Evolutionary conservation across 2,329 filamentous ascomycete genomes (phyloP), one percentile per base, ranked within the genome.

Genomic region (Mycogone perniciosa): DNA sequence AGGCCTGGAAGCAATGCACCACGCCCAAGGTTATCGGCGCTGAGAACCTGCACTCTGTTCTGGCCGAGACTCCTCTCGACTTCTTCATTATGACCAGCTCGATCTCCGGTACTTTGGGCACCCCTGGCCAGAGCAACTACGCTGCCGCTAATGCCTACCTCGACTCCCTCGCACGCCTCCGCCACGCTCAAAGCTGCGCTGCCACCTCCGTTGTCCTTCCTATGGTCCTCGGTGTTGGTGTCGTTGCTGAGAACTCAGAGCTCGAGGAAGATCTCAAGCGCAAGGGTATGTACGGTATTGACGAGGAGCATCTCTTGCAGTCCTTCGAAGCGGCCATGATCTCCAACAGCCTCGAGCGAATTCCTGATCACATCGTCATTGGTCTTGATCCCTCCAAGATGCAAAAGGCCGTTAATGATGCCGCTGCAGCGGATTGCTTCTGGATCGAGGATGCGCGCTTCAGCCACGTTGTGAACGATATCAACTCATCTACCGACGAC

Each of bases 181-280:
- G 63, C 11, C 53, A 54, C 5, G 30, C 44, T 2, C 56, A 59
- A 1, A 64, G 64, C 1, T 56, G 58, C 31, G 4, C 62, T 0
- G 62, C 60, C 6, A 54, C 59, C 0, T 60, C 66, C 0, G 33
- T 71, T 4, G 61, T 46, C 10, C 57, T 69, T 2, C 63, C 62
- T 1, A 60, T 68, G 55, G 63, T 72, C 37, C 59, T 59, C 4
- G 66, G 65, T 11, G 66, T 71, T 4, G 69, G 68, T 31, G 63
- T 64, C 48, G 54, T 70, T 4, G 58, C 62, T 44, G 65, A 70
- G 30, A 63, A 67, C 34, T 61, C 60, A 0, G 63, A 67, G 5
- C 62, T 72, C 13, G 66, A 71, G 53, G 58, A 56, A 2, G 43
- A 64, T 3, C 60, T 72, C 2, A 52, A 57, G 10, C 63, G 67